A percentile compares a stretch with the other conserved stretches of the same genome.
Evolutionary conservation across 805 yeast genomes (phyloP).

Genomic region (Saccharomycopsis javanensis): DNA sequence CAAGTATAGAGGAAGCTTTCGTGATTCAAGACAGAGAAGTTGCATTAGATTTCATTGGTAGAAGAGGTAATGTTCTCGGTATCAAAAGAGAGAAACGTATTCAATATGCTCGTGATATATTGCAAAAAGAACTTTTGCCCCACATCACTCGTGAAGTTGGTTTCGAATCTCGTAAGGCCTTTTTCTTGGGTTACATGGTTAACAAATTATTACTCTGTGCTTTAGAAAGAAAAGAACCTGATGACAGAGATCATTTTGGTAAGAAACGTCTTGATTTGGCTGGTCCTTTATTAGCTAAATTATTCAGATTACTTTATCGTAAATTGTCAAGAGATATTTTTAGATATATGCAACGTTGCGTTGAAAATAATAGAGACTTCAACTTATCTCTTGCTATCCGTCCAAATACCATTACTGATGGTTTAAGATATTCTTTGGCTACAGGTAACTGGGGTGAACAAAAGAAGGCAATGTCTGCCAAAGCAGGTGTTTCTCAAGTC

Average conservation of each 20-base stretch:
- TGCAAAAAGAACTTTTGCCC: slow-evolving; percentile 93
- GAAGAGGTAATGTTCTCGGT: slow-evolving; percentile 96
- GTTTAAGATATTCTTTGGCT: slow-evolving; percentile 93
- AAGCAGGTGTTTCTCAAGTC: slow-evolving; percentile 99
- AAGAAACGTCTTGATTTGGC: slow-evolving; percentile 97
- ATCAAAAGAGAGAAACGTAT: slow-evolving; percentile 96
- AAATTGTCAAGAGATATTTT: slow-evolving; percentile 94
- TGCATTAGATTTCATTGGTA: slow-evolving; percentile 94
- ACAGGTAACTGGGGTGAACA: slow-evolving; percentile 99
- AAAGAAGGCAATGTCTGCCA: slow-evolving; percentile 95
- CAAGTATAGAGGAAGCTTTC: slow-evolving; percentile 98
- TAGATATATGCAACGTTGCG: slow-evolving; percentile 98
- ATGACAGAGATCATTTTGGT: slow-evolving; percentile 99
- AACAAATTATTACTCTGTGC: slow-evolving; percentile 93
- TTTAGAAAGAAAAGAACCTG: slow-evolving; percentile 93
- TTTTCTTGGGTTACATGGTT: slow-evolving; percentile 95
- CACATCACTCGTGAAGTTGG: slow-evolving; percentile 98
- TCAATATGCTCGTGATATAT: slow-evolving; percentile 92
- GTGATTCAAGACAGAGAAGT: slow-evolving; percentile 97
- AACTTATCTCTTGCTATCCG: slow-evolving; percentile 94
- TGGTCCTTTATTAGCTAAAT: slow-evolving; percentile 92
- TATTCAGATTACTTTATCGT: slow-evolving; percentile 88
- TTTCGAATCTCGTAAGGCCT: slow-evolving; percentile 92
- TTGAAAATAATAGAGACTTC: slow-evolving; percentile 95
- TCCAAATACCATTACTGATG: slow-evolving; percentile 94